Percentiles rank a stretch among this genome's conserved stretches.
phyloP scores from a whole-genome alignment of 345 rosid species.

The Moricandia moricandioides region DNA sequence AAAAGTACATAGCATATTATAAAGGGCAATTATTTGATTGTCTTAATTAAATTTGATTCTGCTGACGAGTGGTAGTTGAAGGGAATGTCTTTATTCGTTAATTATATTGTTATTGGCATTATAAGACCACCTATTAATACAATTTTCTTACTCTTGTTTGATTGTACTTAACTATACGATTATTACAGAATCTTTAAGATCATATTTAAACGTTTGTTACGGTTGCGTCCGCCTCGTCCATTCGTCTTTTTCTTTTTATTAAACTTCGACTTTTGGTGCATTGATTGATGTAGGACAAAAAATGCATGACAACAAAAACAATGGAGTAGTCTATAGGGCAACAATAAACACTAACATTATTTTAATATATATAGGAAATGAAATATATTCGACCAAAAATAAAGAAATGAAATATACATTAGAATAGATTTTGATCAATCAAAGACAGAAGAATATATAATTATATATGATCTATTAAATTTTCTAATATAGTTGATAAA shows the following conservation, averaged over 20 bases:
- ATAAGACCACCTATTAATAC: slow-evolving; percentile 1
- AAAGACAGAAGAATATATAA: not conserved
- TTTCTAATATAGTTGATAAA: not conserved
- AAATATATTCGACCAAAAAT: not conserved
- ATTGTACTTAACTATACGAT: slow-evolving; percentile 7
- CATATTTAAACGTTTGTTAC: slow-evolving; percentile 23
- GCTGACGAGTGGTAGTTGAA: slow-evolving; percentile 36
- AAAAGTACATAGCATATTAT: not conserved
- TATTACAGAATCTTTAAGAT: slow-evolving; percentile 20
- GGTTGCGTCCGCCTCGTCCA: slow-evolving; percentile 37
- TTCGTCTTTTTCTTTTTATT: slow-evolving; percentile 4
- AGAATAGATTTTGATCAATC: slow-evolving; percentile 7
- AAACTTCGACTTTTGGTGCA: slow-evolving; percentile 31
- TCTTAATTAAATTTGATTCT: slow-evolving; percentile 29
- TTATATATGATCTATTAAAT: not conserved
- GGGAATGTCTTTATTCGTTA: slow-evolving; percentile 26
- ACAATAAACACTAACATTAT: not conserved
- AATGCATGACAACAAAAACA: not conserved
- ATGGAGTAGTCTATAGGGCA: not conserved
- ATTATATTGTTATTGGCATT: not conserved
- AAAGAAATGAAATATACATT: not conserved
- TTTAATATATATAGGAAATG: not conserved
- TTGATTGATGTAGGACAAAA: slow-evolving; percentile 34
- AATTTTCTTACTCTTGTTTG: not conserved
- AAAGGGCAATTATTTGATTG: slow-evolving; percentile 19